Evolutionary conservation across 805 yeast species (phyloP).

Genomic region (Lipomyces starkeyi): DNA sequence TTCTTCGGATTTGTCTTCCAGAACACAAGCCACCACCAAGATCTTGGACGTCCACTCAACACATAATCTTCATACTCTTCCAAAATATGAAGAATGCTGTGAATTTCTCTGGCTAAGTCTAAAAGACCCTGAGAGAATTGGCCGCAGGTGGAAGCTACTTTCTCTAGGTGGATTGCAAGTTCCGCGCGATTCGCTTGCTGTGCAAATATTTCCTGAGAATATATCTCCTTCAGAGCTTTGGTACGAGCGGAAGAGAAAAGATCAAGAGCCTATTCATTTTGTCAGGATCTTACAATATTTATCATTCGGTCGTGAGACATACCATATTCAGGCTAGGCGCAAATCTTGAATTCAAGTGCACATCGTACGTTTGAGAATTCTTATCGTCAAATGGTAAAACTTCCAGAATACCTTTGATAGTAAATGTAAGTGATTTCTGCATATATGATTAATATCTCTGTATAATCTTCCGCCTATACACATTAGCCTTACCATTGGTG

Average conservation of each 20-base stretch:
- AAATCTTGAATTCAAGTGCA: conserved; percentile 54
- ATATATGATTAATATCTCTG: conserved; percentile 46
- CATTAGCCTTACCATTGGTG: conserved; percentile 64
- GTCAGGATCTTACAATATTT: neutral
- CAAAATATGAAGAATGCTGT: conserved; percentile 44
- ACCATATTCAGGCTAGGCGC: conserved; percentile 28
- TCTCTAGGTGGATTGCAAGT: conserved; percentile 66
- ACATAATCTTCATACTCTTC: conserved; percentile 48
- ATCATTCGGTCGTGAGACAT: neutral
- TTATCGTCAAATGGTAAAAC: conserved; percentile 61
- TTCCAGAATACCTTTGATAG: conserved; percentile 61
- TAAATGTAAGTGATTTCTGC: conserved; percentile 35
- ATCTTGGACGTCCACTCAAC: conserved; percentile 36
- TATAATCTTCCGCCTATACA: neutral
- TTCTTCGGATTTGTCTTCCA: conserved; percentile 50
- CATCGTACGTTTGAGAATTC: conserved; percentile 39
- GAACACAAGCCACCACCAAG: conserved; percentile 61
- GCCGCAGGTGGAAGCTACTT: conserved; percentile 83
- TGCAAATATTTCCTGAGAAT: conserved; percentile 60
- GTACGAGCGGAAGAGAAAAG: conserved; percentile 63
- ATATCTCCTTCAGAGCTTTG: conserved; percentile 62
- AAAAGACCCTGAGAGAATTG: conserved; percentile 71
- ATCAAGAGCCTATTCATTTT: conserved; percentile 51
- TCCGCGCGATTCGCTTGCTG: conserved; percentile 46
- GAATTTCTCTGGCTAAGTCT: conserved; percentile 65